Evolutionary conservation across 2,329 filamentous ascomycete genomes (phyloP).

Genomic region (Hysterium pulicare): DNA sequence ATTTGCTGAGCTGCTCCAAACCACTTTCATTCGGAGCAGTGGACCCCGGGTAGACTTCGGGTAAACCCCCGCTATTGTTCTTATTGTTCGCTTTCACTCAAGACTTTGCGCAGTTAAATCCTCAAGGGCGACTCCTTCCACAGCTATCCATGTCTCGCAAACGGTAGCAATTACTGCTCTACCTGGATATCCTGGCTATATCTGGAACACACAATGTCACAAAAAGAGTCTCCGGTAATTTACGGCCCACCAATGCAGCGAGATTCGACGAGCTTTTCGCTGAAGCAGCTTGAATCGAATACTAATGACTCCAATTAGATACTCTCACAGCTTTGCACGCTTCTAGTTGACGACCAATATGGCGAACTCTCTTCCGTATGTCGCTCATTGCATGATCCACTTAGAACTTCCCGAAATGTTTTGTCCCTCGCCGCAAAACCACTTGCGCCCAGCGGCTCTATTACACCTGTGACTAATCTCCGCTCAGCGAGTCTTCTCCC

Average conservation of each 20-base stretch:
- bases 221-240: conserved; percentile 36
- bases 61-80: too few species aligned
- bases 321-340: conserved; percentile 81
- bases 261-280: too few species aligned
- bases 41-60: too few species aligned
- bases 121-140: conserved; percentile 3
- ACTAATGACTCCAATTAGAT: conserved; percentile 57
- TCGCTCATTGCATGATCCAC: conserved; percentile 4
- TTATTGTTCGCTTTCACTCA: too few species aligned
- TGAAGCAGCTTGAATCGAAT: conserved; percentile 34
- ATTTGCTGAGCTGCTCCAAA: too few species aligned
- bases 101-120: too few species aligned
- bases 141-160: conserved; percentile 29
- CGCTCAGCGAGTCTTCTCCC: conserved; percentile 74
- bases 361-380: conserved; percentile 89
- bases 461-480: conserved; percentile 6
- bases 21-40: too few species aligned
- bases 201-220: conserved; percentile 32
- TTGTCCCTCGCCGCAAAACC: background rate
- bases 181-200: conserved; percentile 35
- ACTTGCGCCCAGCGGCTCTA: background rate
- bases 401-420: background rate
- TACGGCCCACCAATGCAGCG: too few species aligned
- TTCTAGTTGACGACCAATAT: conserved; percentile 84
- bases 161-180: conserved; percentile 22